phyloP scores from a whole-genome alignment of 139 green algal species.

The Chlamydomonas incerta region DNA sequence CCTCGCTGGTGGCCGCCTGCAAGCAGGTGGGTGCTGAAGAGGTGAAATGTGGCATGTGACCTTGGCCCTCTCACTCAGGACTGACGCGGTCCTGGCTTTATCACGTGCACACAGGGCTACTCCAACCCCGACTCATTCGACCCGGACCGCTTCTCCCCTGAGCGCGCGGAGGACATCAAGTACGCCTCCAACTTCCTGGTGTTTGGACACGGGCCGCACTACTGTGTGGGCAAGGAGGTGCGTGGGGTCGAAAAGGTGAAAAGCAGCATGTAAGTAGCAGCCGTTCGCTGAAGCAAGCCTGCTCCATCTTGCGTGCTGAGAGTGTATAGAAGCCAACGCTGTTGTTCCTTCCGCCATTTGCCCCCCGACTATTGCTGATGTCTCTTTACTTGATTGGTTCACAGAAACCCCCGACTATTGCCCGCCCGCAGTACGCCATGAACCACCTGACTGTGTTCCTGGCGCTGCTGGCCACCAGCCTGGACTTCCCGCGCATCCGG shows the following conservation, averaged over 20 bases:
- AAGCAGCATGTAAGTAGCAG: too few species aligned
- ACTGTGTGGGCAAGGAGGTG: constrained; percentile 83
- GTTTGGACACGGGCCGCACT: constrained; percentile 90
- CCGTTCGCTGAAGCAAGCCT: too few species aligned
- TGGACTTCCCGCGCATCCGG: constrained; percentile 71
- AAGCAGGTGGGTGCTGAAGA: constrained; percentile 57
- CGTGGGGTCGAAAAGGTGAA: too few species aligned
- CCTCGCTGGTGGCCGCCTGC: constrained; percentile 72
- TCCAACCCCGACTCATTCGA: constrained; percentile 80
- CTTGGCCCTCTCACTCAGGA: too few species aligned
- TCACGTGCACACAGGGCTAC: too few species aligned
- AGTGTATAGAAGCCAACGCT: too few species aligned
- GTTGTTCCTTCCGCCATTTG: background rate
- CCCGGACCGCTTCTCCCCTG: constrained; percentile 83
- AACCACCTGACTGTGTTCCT: constrained; percentile 89
- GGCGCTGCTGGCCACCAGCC: constrained; percentile 71
- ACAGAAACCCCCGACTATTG: too few species aligned
- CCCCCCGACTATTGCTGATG: too few species aligned
- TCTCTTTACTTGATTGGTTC: too few species aligned
- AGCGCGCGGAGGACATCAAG: constrained; percentile 84
- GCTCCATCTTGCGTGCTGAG: too few species aligned
- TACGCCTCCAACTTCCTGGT: constrained; percentile 82
- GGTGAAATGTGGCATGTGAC: too few species aligned
- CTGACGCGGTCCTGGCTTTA: too few species aligned
- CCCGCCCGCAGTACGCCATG: constrained; percentile 76